Evolutionary conservation across 2,329 filamentous ascomycete species (phyloP).

Genomic region (Cladosporium phlei): DNA sequence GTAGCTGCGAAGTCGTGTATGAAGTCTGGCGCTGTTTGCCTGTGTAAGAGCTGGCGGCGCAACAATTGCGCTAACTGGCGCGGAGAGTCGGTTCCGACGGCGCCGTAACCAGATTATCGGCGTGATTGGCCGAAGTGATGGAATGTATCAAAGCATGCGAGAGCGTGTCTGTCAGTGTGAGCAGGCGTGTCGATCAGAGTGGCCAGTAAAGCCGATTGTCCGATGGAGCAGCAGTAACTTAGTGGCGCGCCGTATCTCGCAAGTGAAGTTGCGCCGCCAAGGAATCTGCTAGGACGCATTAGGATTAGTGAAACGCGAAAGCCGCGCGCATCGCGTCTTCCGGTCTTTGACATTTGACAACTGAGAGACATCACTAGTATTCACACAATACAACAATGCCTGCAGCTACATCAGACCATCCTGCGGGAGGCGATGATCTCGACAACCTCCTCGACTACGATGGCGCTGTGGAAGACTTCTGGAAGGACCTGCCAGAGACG

Average conservation of each 20-base stretch:
- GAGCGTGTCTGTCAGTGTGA: not conserved
- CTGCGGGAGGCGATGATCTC: constrained; percentile 42
- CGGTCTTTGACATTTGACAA: not conserved
- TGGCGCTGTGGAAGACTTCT: constrained; percentile 50
- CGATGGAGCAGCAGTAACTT: not conserved
- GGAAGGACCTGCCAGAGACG: constrained; percentile 39
- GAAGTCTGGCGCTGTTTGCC: not conserved
- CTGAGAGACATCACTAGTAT: not conserved
- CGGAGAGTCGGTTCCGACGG: constrained; percentile 5
- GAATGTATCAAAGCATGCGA: not conserved
- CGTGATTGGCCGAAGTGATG: not conserved
- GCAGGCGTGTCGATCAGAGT: not conserved
- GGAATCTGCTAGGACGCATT: too few relatives aligned
- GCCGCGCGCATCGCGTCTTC: not conserved
- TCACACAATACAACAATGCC: constrained; percentile 1
- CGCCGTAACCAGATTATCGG: constrained; percentile 3
- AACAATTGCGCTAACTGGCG: not conserved
- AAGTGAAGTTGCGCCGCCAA: constrained; percentile 5
- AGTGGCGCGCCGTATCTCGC: constrained; percentile 1
- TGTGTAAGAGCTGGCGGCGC: not conserved
- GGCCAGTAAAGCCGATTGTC: constrained; percentile 3
- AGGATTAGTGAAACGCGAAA: not conserved
- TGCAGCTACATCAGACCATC: constrained; percentile 5
- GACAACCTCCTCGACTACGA: constrained; percentile 76
- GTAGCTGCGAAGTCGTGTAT: not conserved